A percentile compares a stretch with the other conserved stretches of the same genome.
phyloP scores from a whole-genome alignment of 2,329 filamentous ascomycete genomes.

The Ophiostoma fasciatum region DNA sequence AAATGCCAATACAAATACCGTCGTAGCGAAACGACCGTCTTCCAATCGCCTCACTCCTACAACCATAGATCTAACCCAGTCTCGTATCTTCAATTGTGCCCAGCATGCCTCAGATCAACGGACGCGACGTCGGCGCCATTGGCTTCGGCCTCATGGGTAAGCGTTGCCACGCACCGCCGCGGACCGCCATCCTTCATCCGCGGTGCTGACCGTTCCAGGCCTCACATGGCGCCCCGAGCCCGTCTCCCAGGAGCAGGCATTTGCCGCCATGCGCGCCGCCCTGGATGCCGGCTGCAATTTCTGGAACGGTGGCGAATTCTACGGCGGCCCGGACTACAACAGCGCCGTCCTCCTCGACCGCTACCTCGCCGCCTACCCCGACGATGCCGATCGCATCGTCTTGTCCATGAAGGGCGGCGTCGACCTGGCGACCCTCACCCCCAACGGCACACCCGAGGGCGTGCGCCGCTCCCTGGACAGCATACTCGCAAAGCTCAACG shows the following conservation, averaged over 20 bases:
- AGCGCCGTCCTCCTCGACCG: conserved; percentile 39
- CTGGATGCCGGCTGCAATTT: conserved; percentile 27
- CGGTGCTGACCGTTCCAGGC: conserved; percentile 15
- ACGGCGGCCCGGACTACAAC: conserved; percentile 43
- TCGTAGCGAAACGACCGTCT: too few relatives aligned
- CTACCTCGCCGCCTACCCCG: conserved; percentile 49
- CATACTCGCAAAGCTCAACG: conserved; percentile 32
- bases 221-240: conserved; percentile 28
- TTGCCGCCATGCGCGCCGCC: conserved; percentile 40
- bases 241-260: conserved; percentile 30
- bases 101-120: conserved; percentile 17
- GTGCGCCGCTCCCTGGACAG: conserved; percentile 44
- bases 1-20: too few relatives aligned
- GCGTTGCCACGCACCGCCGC: background rate
- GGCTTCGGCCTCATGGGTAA: conserved; percentile 20
- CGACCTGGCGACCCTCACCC: conserved; percentile 13
- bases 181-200: background rate
- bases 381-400: conserved; percentile 45
- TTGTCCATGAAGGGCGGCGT: conserved; percentile 46
- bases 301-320: conserved; percentile 53
- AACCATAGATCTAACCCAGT: too few relatives aligned
- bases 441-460: conserved; percentile 38
- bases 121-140: conserved; percentile 16
- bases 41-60: too few relatives aligned
- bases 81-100: too few relatives aligned